Conservation (phyloP, 192 early-diverging fungal genomes). For the Radiomyces spectabilis region DNA sequence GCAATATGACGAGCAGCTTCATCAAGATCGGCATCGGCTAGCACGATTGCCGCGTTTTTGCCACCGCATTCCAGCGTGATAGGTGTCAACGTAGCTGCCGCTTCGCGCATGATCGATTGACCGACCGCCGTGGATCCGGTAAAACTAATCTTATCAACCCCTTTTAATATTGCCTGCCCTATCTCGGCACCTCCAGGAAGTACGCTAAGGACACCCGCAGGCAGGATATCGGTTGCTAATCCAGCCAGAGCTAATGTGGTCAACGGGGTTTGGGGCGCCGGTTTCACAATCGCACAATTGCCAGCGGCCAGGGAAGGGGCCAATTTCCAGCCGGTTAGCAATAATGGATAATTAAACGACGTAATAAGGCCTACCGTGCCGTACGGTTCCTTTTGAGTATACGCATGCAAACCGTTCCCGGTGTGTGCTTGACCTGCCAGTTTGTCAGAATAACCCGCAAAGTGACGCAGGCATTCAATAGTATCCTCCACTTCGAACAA, state of each 20-base stretch:
- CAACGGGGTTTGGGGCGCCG: slow-evolving; percentile 52
- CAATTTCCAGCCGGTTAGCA: slow-evolving; percentile 64
- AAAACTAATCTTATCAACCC: slow-evolving; percentile 44
- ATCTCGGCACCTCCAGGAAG: slow-evolving; percentile 40
- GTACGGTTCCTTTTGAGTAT: slow-evolving; percentile 45
- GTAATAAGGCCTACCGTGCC: slow-evolving; percentile 72
- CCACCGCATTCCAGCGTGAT: slow-evolving; percentile 52
- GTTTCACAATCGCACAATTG: slow-evolving; percentile 52
- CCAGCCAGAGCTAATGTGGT: slow-evolving; percentile 45
- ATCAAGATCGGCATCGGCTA: slow-evolving; percentile 41
- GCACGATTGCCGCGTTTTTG: slow-evolving; percentile 48
- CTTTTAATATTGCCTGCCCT: slow-evolving; percentile 36
- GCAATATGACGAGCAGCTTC: slow-evolving; percentile 33
- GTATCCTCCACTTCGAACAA: slow-evolving; percentile 40
- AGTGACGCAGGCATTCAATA: slow-evolving; percentile 63
- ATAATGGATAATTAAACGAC: slow-evolving; percentile 59
- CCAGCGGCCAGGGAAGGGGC: slow-evolving; percentile 70
- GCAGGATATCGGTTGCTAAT: slow-evolving; percentile 32
- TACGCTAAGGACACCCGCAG: slow-evolving; percentile 42
- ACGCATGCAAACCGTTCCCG: slow-evolving; percentile 26
- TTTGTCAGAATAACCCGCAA: slow-evolving; percentile 61
- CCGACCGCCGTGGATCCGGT: slow-evolving; percentile 47
- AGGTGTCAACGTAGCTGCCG: slow-evolving; percentile 33
- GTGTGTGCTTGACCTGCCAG: slow-evolving; percentile 34
- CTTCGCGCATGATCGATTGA: slow-evolving; percentile 39